phyloP scores from a whole-genome alignment of 2,329 filamentous ascomycete species.

The Blumeria graminis region DNA sequence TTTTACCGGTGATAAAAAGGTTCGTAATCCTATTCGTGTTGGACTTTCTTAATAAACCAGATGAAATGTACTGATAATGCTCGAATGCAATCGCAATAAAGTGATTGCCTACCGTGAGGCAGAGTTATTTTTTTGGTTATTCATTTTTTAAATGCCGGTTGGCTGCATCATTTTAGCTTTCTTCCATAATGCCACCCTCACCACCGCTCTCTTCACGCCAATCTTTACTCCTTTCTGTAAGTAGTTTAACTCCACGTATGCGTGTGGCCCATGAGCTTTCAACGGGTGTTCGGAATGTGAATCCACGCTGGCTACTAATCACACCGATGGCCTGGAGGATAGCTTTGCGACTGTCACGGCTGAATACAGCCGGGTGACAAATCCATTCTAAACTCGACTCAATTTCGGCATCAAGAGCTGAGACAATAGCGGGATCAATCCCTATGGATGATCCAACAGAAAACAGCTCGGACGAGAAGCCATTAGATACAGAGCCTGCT shows the following conservation, averaged over 20 bases:
- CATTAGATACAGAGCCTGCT: conserved; percentile 22
- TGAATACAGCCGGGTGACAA: conserved; percentile 84
- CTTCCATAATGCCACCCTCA: conserved; percentile 15
- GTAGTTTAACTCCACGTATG: conserved; percentile 53
- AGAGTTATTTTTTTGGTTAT: too few species aligned
- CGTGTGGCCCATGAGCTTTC: conserved; percentile 76
- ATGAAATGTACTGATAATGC: too few species aligned
- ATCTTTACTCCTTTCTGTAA: conserved; percentile 66
- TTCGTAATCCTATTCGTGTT: too few species aligned
- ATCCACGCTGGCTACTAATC: conserved; percentile 80
- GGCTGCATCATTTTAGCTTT: conserved; percentile 8
- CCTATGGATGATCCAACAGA: conserved; percentile 35
- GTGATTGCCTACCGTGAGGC: too few species aligned
- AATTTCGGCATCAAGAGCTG: conserved; percentile 73
- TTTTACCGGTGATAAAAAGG: too few species aligned
- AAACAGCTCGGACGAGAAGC: conserved; percentile 24
- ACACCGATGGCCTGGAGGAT: conserved; percentile 92
- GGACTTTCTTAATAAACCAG: too few species aligned
- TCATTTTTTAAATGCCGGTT: too few species aligned
- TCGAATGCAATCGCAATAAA: too few species aligned
- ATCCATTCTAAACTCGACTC: conserved; percentile 92
- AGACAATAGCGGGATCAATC: conserved; percentile 64
- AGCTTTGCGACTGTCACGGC: conserved; percentile 79
- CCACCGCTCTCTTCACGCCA: conserved; percentile 56
- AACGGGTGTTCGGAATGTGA: conserved; percentile 75